Evolutionary conservation across 164 flowering plant species (phyloP), one percentile per base, ranked within the genome.

Genomic region (Paratinospora sagittata): DNA sequence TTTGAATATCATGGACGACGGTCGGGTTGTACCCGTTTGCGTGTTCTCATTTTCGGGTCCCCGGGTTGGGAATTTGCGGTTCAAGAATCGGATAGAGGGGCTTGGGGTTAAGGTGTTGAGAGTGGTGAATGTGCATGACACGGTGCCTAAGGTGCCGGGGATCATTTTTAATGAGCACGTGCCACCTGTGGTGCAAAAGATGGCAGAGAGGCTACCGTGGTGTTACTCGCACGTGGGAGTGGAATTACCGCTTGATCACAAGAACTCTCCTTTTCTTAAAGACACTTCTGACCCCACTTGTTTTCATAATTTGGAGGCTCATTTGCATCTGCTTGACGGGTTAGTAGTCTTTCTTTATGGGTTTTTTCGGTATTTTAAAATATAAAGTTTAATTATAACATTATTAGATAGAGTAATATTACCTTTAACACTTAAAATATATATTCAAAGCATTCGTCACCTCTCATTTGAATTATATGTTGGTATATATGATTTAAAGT

Each of bases 11-110:
- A 26, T 62, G 41, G 13, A 17, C 1, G 81, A 81, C 6, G 75
- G 83, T 0, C 70, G 78, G 69, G 76, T 57, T 0, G 64, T 82
- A 11, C 88, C 93, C 24, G 78, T 88, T 0, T 63, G 69, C 0
- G 95, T 88, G 55, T 84, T 82, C 65, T 84, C 96, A 19, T 92
- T 84, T 65, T 76, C 88, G 1, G 92, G 96, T 2, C 97, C 97
- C 0, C 78, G 98, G 33, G 98, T 92, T 0, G 94, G 98, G 67
- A 92, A 92, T 30, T 33, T 41, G 23, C 69, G 87, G 79, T 92
- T 90, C 73, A 87, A 83, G 79, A 82, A 85, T 60, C 37, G 91
- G 73, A 11, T 86, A 0, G 90, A 90, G 68, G 27, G 14, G 66
- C 52, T 89, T 10, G 93, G 96, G 11, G 81, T 87, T 27, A 90